A percentile compares a stretch with the other conserved stretches of the same genome.
Evolutionary conservation across 306 rosid species (phyloP).

Genomic region (Cucumis hystrix): DNA sequence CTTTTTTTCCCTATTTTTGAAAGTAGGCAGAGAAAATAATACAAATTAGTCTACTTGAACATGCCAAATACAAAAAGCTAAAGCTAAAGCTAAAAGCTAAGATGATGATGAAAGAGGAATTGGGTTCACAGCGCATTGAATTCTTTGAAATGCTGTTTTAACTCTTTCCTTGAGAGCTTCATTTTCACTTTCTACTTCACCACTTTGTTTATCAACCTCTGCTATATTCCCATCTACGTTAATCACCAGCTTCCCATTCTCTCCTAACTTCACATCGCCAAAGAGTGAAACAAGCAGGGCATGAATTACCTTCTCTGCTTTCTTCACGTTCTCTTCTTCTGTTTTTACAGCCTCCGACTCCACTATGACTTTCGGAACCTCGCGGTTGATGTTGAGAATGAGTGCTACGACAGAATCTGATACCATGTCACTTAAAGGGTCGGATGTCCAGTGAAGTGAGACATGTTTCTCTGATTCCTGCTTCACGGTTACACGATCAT

Average conservation of each 20-base stretch:
- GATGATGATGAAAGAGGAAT: slow-evolving; percentile 35
- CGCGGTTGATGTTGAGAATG: slow-evolving; percentile 55
- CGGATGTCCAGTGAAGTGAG: slow-evolving; percentile 82
- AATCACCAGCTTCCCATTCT: slow-evolving; percentile 66
- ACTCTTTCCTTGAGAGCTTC: slow-evolving; percentile 89
- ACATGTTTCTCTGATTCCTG: slow-evolving; percentile 77
- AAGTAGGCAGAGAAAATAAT: background rate
- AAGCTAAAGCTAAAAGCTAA: background rate
- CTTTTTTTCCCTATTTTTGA: background rate
- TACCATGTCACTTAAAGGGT: slow-evolving; percentile 84
- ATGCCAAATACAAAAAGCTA: background rate
- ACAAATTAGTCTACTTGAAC: background rate
- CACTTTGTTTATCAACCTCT: slow-evolving; percentile 63
- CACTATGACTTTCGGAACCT: slow-evolving; percentile 50
- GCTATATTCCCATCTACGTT: slow-evolving; percentile 73
- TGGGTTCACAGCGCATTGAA: slow-evolving; percentile 66
- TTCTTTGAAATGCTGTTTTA: slow-evolving; percentile 51
- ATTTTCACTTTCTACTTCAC: slow-evolving; percentile 74
- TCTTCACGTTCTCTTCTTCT: slow-evolving; percentile 62
- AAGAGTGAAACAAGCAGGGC: slow-evolving; percentile 77
- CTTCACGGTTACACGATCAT: slow-evolving; percentile 58
- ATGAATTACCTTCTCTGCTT: slow-evolving; percentile 54
- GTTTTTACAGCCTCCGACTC: slow-evolving; percentile 51
- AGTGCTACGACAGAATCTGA: slow-evolving; percentile 82
- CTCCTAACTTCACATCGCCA: slow-evolving; percentile 73